Base-by-base conservation (phyloP, 345 rosid genomes). In the Gossypium sturtianum region DNA sequence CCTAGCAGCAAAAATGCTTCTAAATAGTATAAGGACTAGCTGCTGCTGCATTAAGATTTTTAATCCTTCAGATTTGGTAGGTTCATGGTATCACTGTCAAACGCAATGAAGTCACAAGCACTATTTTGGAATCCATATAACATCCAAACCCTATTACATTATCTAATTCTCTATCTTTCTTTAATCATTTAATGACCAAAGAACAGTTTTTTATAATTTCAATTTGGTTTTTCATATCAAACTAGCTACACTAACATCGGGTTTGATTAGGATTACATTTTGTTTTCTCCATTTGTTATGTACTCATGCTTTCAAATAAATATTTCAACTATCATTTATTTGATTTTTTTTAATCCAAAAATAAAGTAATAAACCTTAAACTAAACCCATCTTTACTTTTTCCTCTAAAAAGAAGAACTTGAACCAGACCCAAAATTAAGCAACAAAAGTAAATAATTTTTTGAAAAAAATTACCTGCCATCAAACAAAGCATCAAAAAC, bases 401-500 rank as follows among this genome's bases (percentile, higher is more conserved):
- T 20, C 58, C 12, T 44, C 22, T 25, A 47, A 47, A 47, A 19
- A 12, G 17, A 22, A 12, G 19, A 22, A 23, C 43, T 68, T 68
- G 2, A 15, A 68, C 34, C 7, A 43, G 49, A 38, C 41, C 19
- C 15, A 57, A 68, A 60, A 20, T 66, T 4, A 65, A 23, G 16
- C 72, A 71, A 34, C 16, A 74, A 13, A 61, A 59, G 53, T 49
- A 66, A 5, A 12, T 19, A 27, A 41, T n/a, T 16, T 53, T 53
- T 53, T 1, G 53, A 49, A 49, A 11, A 13, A 53, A 34, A 20
- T 73, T 66, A 94, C 97, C 97, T 90, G 70, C 98, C 98, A 79
- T 92, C 92, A 80, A 86, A 88, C 51, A 89, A 12, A 56, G 98
- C 97, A 80, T 94, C 97, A 71, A 90, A 94, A 76, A 89, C 84